These are phyloP conservation scores for Myriosclerotinia duriaeana DNA, from an alignment of 2,329 filamentous ascomycete species.

Conservation along the genomic window DNA sequence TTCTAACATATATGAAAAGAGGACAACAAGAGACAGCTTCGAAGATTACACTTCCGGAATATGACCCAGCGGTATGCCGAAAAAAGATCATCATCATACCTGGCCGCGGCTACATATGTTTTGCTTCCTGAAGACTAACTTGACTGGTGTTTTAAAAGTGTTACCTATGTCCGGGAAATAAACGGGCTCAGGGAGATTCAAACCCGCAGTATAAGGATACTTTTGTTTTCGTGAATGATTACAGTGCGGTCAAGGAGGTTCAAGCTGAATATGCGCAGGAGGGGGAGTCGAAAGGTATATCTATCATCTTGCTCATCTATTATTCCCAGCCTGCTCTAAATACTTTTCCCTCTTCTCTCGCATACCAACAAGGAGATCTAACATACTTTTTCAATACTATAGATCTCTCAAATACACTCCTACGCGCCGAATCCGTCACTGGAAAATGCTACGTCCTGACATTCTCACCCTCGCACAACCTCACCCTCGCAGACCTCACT, in stretches of 20 bases:
- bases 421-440: constrained; percentile 81
- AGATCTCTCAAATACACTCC: constrained; percentile 73
- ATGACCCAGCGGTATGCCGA: constrained; percentile 66
- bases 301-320: too few relatives aligned
- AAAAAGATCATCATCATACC: background rate
- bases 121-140: constrained; percentile 19
- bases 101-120: background rate
- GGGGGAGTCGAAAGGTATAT: constrained; percentile 33
- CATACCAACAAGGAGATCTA: background rate
- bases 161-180: constrained; percentile 91
- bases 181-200: constrained; percentile 77
- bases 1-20: constrained; percentile 47
- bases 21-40: constrained; percentile 73
- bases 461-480: constrained; percentile 85
- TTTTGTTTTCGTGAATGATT: constrained; percentile 96
- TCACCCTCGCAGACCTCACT: constrained; percentile 88
- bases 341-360: background rate
- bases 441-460: constrained; percentile 97
- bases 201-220: constrained; percentile 87
- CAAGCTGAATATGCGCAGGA: constrained; percentile 71
- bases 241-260: constrained; percentile 91
- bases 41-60: constrained; percentile 69
- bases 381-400: background rate
- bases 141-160: constrained; percentile 55
- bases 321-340: too few relatives aligned